These are phyloP conservation scores for Rhododendron ovatum DNA, from an alignment of 148 eudicot genomes.

Conservation along the genomic window DNA sequence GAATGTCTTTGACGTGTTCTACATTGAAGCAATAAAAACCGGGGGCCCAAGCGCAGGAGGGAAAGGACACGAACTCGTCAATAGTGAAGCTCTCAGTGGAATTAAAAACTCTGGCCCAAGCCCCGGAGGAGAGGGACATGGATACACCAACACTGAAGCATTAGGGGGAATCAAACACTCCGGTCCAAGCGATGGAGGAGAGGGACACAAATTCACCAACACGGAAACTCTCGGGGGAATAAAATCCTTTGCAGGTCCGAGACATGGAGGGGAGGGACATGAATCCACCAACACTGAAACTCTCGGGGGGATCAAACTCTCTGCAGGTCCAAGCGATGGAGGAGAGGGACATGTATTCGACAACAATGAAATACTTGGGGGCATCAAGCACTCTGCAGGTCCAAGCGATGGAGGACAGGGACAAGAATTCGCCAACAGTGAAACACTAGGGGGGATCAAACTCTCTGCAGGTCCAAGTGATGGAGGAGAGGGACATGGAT, in stretches of 20 bases:
- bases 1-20: slow-evolving; percentile 8
- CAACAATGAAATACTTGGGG: too few species aligned
- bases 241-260: background rate
- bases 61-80: background rate
- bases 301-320: background rate
- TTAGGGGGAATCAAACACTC: background rate
- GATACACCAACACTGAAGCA: background rate
- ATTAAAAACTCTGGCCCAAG: slow-evolving; percentile 7
- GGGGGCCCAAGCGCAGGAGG: slow-evolving; percentile 21
- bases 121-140: background rate
- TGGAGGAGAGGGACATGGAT: background rate
- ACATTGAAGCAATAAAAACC: slow-evolving; percentile 17
- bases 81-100: background rate
- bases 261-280: background rate
- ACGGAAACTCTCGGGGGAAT: background rate
- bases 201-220: background rate
- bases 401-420: too few species aligned
- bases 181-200: background rate
- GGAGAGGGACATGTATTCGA: background rate
- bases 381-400: too few species aligned
- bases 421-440: too few species aligned
- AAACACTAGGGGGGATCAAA: too few species aligned
- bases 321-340: background rate
- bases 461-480: slow-evolving; percentile 14
- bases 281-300: background rate